Evolutionary conservation across 371 early-diverging fungal genomes (phyloP), one percentile per base, ranked within the genome.

Genomic region (Coemansia sp.): DNA sequence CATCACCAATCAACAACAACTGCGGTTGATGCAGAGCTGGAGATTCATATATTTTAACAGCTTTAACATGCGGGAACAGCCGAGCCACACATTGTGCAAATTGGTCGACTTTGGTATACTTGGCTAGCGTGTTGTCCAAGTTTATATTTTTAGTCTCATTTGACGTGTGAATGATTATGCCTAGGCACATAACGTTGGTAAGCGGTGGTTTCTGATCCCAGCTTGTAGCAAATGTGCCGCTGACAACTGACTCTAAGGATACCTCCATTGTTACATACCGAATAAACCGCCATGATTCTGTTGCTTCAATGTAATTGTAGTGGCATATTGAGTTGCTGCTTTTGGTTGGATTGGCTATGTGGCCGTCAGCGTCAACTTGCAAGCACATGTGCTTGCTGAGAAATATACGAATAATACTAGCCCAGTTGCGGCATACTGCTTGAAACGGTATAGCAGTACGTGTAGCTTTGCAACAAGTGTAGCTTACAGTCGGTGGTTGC

Each of bases 371-470:
- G 4, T 35, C 52, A 6, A 52, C 11, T 52, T 33, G 2, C 52
- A 52, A 35, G 14, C 36, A 35, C 9, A 52, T 33, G 14, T 36
- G 52, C 14, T 31, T 52, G 10, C 52, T 35, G 5, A 12, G 35
- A 12, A 52, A 6, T 5, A n/a, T 16, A n/a, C 31, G 9, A 4
- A 36, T 9, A 11, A 52, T 7, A 31, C 16, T 20, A 8, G 16
- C 35, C 52, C 52, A 52, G 52, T 52, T 52, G 11, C 35, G 11
- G 52, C 52, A 52, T 3, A 52, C 52, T 14, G 34, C 12, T 35
- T 34, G 34, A 35, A 35, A 52, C 35, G 5, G 33, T 10, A n/a
- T 5, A 0, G 36, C 5, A 2, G n/a, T 33, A 35, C 20, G 20
- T 20, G 0, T 20, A 20, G 20, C 20, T 36, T 34, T n/a, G n/a